Percentiles rank a stretch among this genome's conserved stretches.
Conservation (phyloP, 78 protist genomes). For the Planoprotostelium fungivorum region DNA sequence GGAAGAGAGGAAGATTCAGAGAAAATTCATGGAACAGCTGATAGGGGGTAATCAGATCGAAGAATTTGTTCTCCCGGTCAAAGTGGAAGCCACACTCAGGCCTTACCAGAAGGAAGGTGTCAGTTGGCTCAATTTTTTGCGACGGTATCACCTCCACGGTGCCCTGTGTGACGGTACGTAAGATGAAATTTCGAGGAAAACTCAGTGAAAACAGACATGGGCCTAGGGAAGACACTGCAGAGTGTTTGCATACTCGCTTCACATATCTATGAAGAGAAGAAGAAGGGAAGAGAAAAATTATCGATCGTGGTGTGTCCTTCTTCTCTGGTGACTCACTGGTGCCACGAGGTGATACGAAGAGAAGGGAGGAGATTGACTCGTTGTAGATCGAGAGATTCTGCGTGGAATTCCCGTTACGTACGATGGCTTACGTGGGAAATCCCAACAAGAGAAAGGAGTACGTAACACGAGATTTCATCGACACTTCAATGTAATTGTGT, state of each 20-base stretch:
- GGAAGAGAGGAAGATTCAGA: slow-evolving; percentile 10
- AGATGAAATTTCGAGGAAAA: not conserved
- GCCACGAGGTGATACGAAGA: slow-evolving; percentile 42
- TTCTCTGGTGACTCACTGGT: slow-evolving; percentile 91
- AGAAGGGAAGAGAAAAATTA: slow-evolving; percentile 45
- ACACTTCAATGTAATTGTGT: too few species aligned
- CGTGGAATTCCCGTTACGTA: slow-evolving; percentile 6
- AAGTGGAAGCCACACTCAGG: slow-evolving; percentile 76
- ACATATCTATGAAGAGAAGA: slow-evolving; percentile 18
- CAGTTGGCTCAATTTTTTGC: slow-evolving; percentile 90
- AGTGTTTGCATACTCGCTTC: slow-evolving; percentile 76
- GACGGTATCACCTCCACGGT: slow-evolving; percentile 69
- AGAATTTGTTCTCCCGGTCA: slow-evolving; percentile 38
- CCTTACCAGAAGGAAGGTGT: slow-evolving; percentile 92
- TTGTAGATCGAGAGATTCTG: slow-evolving; percentile 54
- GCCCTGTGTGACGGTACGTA: slow-evolving; percentile 80
- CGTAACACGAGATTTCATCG: not conserved
- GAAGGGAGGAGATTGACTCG: too few species aligned
- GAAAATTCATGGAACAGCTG: slow-evolving; percentile 54
- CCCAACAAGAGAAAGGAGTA: slow-evolving; percentile 32
- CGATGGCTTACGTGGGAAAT: slow-evolving; percentile 61
- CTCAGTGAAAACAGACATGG: slow-evolving; percentile 74
- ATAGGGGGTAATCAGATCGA: slow-evolving; percentile 58
- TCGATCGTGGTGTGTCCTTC: slow-evolving; percentile 92
- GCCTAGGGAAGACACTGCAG: slow-evolving; percentile 97